A percentile compares a stretch with the other conserved stretches of the same genome.
These are phyloP conservation scores for Zygosaccharomyces lentus DNA, from an alignment of 805 yeast genomes.

Conservation along the genomic window DNA sequence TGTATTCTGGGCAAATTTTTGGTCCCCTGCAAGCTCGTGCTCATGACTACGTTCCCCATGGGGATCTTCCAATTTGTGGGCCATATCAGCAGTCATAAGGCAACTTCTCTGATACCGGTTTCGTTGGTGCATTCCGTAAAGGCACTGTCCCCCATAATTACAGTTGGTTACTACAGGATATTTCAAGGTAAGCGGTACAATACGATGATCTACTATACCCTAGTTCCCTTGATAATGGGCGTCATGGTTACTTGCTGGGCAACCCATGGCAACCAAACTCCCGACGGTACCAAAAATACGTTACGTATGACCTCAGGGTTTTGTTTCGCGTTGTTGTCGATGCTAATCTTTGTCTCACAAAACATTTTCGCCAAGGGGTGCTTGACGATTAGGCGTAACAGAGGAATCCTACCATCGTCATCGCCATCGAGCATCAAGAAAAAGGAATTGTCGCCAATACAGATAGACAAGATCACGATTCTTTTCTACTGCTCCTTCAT, in stretches of 20 bases:
- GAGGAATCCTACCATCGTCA: conserved; percentile 25
- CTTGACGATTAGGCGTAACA: conserved; percentile 46
- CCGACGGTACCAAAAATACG: conserved; percentile 1
- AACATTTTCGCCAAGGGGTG: conserved; percentile 76
- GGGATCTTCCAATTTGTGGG: conserved; percentile 91
- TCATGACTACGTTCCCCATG: conserved; percentile 82
- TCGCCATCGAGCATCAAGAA: conserved; percentile 18
- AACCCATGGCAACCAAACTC: conserved; percentile 25
- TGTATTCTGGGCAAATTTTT: conserved; percentile 41
- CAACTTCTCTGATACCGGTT: conserved; percentile 91
- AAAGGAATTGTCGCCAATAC: conserved; percentile 24
- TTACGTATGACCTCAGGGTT: conserved; percentile 32
- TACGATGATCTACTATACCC: conserved; percentile 65
- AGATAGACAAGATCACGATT: conserved; percentile 67
- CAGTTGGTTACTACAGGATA: conserved; percentile 72
- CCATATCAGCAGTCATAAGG: conserved; percentile 84
- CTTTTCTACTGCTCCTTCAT: conserved; percentile 65
- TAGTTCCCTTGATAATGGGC: conserved; percentile 75
- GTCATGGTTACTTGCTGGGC: conserved; percentile 76
- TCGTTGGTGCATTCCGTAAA: conserved; percentile 92
- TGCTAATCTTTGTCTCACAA: conserved; percentile 66
- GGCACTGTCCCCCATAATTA: conserved; percentile 83
- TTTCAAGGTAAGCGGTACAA: conserved; percentile 57
- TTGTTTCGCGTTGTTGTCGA: conserved; percentile 39
- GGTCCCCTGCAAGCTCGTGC: conserved; percentile 48